These are phyloP conservation scores for Pseudozyma sp. DNA, from an alignment of 1,284 basidiomycete genomes.

Conservation along the genomic window DNA sequence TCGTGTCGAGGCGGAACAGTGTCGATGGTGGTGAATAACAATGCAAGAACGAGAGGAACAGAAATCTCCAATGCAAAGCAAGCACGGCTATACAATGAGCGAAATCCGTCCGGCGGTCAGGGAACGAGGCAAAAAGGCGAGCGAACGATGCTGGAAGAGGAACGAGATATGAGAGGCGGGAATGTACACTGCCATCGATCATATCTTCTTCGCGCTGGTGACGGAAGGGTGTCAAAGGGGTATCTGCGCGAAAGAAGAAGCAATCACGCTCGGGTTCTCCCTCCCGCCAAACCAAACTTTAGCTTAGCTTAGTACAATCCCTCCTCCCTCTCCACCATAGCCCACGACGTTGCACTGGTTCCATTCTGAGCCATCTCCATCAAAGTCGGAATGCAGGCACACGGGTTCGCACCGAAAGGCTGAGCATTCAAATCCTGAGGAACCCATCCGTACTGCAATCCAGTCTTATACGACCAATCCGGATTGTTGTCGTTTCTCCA, in stretches of 20 bases:
- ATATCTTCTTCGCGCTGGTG: neutral
- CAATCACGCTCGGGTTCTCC: neutral
- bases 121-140: neutral
- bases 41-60: neutral
- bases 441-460: constrained; percentile 65
- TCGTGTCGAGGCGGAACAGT: neutral
- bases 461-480: constrained; percentile 68
- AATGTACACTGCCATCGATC: constrained; percentile 30
- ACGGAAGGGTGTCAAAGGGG: neutral
- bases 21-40: neutral
- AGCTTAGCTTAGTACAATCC: constrained; percentile 7
- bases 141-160: neutral
- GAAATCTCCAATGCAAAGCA: too few species aligned
- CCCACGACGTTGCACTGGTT: constrained; percentile 5
- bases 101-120: neutral
- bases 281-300: neutral
- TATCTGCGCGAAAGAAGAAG: constrained; percentile 4
- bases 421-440: constrained; percentile 45
- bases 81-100: too few species aligned
- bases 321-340: constrained; percentile 9
- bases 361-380: constrained; percentile 13
- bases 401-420: constrained; percentile 44
- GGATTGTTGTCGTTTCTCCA: constrained; percentile 74
- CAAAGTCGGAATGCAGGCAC: constrained; percentile 30
- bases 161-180: constrained; percentile 34